A percentile compares a stretch with the other conserved stretches of the same genome.
phyloP scores from a whole-genome alignment of 2,329 filamentous ascomycete species.

The Cordyceps fumosorosea region DNA sequence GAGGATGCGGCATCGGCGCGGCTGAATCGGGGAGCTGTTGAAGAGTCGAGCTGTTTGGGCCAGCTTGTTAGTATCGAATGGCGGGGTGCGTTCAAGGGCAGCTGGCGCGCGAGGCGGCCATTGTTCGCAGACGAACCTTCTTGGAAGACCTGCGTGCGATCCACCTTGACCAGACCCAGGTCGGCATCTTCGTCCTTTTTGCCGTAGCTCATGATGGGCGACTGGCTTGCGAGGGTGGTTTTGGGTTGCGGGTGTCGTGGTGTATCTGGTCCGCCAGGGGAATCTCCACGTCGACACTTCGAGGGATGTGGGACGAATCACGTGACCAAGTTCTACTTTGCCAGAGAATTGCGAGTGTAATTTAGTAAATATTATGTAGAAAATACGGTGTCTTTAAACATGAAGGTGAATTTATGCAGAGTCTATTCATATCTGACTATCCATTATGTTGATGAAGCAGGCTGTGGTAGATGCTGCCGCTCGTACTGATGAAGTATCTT shows the following conservation, averaged over 20 bases:
- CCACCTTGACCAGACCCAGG: slow-evolving; percentile 88
- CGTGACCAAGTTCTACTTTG: slow-evolving; percentile 21
- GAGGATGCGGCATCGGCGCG: slow-evolving; percentile 93
- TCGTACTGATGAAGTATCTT: neutral
- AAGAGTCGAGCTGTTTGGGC: slow-evolving; percentile 74
- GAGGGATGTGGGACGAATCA: slow-evolving; percentile 26
- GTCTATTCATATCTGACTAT: no score
- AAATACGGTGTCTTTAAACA: neutral
- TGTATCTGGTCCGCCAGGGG: slow-evolving; percentile 25
- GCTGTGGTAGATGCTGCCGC: neutral
- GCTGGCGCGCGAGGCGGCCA: slow-evolving; percentile 14
- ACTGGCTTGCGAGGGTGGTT: slow-evolving; percentile 23
- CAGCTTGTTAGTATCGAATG: slow-evolving; percentile 29
- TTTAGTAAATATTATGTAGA: neutral
- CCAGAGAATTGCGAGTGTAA: neutral
- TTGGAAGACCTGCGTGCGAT: slow-evolving; percentile 96
- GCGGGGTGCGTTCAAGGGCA: slow-evolving; percentile 17
- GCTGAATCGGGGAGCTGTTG: slow-evolving; percentile 94
- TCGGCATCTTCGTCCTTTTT: slow-evolving; percentile 99
- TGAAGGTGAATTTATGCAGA: no score
- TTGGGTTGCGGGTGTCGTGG: slow-evolving; percentile 28
- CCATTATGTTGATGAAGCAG: neutral
- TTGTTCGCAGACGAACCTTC: slow-evolving; percentile 62
- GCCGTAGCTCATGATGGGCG: slow-evolving; percentile 81
- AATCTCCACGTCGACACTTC: slow-evolving; percentile 36